Evolutionary conservation across 345 rosid species (phyloP).

Genomic region (Moringa oleifera): DNA sequence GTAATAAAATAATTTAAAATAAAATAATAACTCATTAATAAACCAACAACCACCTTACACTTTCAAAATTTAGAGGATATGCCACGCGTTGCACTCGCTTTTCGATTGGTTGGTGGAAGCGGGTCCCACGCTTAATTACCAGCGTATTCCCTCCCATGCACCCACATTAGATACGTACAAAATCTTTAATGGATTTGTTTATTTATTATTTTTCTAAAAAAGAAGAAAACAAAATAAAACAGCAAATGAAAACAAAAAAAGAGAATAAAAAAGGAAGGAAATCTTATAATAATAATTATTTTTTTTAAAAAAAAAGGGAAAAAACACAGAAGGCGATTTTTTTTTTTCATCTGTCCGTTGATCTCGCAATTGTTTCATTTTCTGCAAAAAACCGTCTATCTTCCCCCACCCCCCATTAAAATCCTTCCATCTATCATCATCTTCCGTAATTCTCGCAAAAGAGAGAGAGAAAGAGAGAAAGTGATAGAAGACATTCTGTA

Average conservation of each 20-base stretch:
- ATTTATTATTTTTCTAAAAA: too few species aligned
- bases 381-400: not conserved
- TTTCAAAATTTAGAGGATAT: too few species aligned
- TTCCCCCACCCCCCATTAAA: too few species aligned
- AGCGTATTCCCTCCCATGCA: not conserved
- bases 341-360: slow-evolving; percentile 12
- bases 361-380: slow-evolving; percentile 11
- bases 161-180: not conserved
- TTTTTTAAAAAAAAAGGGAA: not conserved
- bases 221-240: too few species aligned
- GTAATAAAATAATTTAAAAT: too few species aligned
- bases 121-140: too few species aligned
- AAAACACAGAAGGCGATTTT: not conserved
- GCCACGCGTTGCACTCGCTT: too few species aligned
- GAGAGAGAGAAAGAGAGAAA: not conserved
- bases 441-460: slow-evolving; percentile 20
- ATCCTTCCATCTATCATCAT: too few species aligned
- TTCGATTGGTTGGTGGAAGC: too few species aligned
- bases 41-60: too few species aligned
- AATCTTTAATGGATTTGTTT: too few species aligned
- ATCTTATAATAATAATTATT: not conserved
- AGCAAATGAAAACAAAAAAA: not conserved
- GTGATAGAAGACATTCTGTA: not conserved
- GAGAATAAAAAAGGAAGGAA: not conserved
- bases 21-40: too few species aligned